Conservation (phyloP, 2,329 filamentous ascomycete species). For the Diaporthe ilicicola region DNA sequence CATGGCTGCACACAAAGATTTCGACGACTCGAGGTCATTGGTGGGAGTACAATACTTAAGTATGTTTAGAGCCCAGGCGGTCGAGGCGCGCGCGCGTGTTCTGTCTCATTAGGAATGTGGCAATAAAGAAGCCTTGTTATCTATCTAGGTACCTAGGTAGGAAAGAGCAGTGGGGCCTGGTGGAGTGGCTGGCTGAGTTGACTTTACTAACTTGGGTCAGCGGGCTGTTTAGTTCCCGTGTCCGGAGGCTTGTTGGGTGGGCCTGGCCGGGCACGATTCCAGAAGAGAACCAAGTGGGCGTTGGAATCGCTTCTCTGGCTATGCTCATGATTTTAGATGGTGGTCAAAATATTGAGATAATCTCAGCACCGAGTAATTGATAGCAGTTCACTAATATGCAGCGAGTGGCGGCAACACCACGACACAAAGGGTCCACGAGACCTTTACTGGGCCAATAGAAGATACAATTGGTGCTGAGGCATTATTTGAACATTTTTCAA, state of each 20-base stretch:
- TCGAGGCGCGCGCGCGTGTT: neutral
- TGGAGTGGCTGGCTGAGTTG: neutral
- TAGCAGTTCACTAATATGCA: too few species aligned
- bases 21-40: neutral
- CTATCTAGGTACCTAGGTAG: too few species aligned
- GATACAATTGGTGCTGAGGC: too few species aligned
- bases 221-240: neutral
- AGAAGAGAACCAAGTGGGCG: neutral
- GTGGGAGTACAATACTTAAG: neutral
- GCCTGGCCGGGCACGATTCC: neutral
- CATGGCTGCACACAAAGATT: neutral
- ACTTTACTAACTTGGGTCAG: neutral
- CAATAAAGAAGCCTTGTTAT: neutral
- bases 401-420: too few species aligned
- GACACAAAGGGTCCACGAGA: too few species aligned
- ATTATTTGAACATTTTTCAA: too few species aligned
- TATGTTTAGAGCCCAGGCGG: too few species aligned
- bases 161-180: neutral
- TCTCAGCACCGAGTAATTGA: too few species aligned
- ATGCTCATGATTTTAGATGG: too few species aligned
- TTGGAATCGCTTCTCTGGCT: neutral
- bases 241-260: neutral
- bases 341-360: too few species aligned
- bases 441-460: too few species aligned
- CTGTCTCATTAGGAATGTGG: constrained; percentile 13